Percentiles rank a stretch among this genome's conserved stretches.
These are phyloP conservation scores for Penicilliopsis zonata DNA, from an alignment of 495 filamentous ascomycete genomes.

Conservation along the genomic window DNA sequence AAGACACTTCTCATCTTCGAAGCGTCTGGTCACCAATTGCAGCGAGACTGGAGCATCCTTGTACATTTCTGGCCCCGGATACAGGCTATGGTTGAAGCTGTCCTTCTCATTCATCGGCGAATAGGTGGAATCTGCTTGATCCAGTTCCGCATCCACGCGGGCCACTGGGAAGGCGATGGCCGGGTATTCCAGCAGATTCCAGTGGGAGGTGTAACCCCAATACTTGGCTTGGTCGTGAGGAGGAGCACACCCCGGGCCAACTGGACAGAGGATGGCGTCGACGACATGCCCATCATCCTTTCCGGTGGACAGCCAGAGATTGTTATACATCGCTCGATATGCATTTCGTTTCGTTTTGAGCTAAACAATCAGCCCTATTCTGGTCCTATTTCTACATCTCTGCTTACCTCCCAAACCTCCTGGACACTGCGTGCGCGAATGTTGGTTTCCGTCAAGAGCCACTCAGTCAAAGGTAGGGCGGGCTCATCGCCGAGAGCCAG, in stretches of 20 bases:
- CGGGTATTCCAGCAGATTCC: constrained; percentile 56
- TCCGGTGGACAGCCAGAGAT: constrained; percentile 1
- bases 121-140: constrained; percentile 5
- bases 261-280: constrained; percentile 51
- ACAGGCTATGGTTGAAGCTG: constrained; percentile 4
- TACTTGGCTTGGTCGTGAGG: constrained; percentile 37
- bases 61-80: constrained; percentile 3
- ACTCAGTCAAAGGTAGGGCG: constrained; percentile 32
- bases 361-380: too few species aligned
- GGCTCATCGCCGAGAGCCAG: constrained; percentile 32
- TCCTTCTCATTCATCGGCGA: constrained; percentile 6
- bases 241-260: constrained; percentile 39
- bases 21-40: too few species aligned
- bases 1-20: too few species aligned
- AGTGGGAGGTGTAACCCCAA: constrained; percentile 50
- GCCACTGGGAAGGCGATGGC: constrained; percentile 38
- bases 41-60: constrained; percentile 5
- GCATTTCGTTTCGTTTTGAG: neutral
- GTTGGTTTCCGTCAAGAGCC: constrained; percentile 34
- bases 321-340: constrained; percentile 33
- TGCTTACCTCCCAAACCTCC: neutral
- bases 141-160: constrained; percentile 19
- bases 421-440: constrained; percentile 10
- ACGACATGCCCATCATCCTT: constrained; percentile 22
- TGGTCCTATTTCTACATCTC: too few species aligned